Conservation (phyloP, 495 filamentous ascomycete species). For the Tetracladium setigerum region DNA sequence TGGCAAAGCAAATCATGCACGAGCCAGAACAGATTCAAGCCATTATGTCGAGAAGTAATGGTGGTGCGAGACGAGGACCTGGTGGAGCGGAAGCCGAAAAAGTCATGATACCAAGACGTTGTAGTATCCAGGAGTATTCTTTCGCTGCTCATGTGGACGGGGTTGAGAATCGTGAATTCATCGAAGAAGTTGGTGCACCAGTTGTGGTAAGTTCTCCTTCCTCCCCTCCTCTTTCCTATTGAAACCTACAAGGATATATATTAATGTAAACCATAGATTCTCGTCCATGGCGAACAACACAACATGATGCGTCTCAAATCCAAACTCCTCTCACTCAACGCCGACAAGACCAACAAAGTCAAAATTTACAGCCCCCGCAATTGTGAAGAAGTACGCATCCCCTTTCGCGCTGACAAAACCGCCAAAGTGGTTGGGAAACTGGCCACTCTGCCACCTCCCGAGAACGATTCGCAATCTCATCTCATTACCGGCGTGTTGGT, state of each 20-base stretch:
- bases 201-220: slow-evolving; percentile 65
- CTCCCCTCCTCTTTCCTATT: neutral
- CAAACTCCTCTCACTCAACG: slow-evolving; percentile 84
- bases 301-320: slow-evolving; percentile 98
- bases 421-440: slow-evolving; percentile 95
- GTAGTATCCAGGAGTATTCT: slow-evolving; percentile 83
- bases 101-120: slow-evolving; percentile 85
- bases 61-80: slow-evolving; percentile 44
- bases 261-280: slow-evolving; percentile 61
- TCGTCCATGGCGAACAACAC: slow-evolving; percentile 94
- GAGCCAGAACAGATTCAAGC: slow-evolving; percentile 91
- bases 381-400: slow-evolving; percentile 90
- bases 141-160: slow-evolving; percentile 98
- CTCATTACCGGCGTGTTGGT: slow-evolving; percentile 86
- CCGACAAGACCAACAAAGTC: slow-evolving; percentile 65
- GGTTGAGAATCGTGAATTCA: slow-evolving; percentile 89
- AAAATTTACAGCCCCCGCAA: slow-evolving; percentile 92
- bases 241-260: slow-evolving; percentile 20
- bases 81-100: slow-evolving; percentile 59
- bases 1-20: slow-evolving; percentile 90
- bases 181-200: slow-evolving; percentile 82
- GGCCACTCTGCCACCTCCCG: slow-evolving; percentile 66
- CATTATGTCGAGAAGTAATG: slow-evolving; percentile 67
- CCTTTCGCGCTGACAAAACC: slow-evolving; percentile 91
- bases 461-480: slow-evolving; percentile 32